phyloP scores from a whole-genome alignment of 2,329 filamentous ascomycete genomes.

The Pseudogymnoascus sp. region DNA sequence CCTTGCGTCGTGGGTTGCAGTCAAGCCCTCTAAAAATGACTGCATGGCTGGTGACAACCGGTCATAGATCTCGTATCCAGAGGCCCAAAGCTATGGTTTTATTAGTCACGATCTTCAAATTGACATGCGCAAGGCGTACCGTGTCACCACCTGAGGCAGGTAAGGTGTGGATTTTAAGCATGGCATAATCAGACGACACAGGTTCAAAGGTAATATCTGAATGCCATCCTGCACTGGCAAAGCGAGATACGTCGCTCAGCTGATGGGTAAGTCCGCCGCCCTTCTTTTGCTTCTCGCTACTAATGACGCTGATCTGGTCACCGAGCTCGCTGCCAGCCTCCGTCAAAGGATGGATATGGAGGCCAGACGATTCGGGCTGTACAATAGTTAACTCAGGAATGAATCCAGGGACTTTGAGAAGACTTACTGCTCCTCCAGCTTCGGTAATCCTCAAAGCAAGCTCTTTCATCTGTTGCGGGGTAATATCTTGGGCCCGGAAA shows the following conservation, averaged over 20 bases:
- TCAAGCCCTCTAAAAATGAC: slow-evolving; percentile 40
- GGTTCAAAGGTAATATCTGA: slow-evolving; percentile 47
- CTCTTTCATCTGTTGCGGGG: slow-evolving; percentile 37
- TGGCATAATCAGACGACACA: slow-evolving; percentile 45
- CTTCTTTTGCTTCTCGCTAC: slow-evolving; percentile 48
- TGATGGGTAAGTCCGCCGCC: slow-evolving; percentile 44
- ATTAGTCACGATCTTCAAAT: slow-evolving; percentile 9
- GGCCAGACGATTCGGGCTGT: slow-evolving; percentile 32
- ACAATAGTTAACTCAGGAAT: slow-evolving; percentile 17
- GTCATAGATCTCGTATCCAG: slow-evolving; percentile 47
- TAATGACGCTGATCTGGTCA: slow-evolving; percentile 50
- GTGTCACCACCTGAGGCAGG: slow-evolving; percentile 40
- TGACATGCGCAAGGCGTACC: slow-evolving; percentile 9
- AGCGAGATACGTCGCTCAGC: slow-evolving; percentile 42
- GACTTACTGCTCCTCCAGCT: slow-evolving; percentile 34
- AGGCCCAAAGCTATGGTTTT: slow-evolving; percentile 36
- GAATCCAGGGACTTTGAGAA: background rate
- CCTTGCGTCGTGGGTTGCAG: slow-evolving; percentile 41
- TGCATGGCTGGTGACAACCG: slow-evolving; percentile 42
- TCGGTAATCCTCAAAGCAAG: slow-evolving; percentile 38
- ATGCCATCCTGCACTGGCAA: slow-evolving; percentile 43
- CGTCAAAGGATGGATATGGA: slow-evolving; percentile 48
- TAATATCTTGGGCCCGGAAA: slow-evolving; percentile 41
- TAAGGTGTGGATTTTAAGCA: slow-evolving; percentile 41
- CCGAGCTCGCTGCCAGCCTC: slow-evolving; percentile 45